Percentiles rank a stretch among this genome's conserved stretches.
Conservation (phyloP, 345 rosid species). For the Hibiscus mutabilis region DNA sequence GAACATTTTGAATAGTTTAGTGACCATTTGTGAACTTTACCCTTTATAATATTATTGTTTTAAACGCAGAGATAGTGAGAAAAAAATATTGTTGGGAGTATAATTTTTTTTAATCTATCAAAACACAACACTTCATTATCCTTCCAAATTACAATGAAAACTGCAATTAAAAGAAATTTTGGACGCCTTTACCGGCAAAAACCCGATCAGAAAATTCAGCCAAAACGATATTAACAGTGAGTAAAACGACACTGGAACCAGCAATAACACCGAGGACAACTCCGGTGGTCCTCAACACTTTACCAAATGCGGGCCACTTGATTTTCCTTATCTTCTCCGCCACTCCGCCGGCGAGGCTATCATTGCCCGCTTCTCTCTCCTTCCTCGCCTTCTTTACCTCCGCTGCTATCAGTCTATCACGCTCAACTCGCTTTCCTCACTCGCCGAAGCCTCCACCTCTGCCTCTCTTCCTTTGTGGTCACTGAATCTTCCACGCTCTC, state of each 20-base stretch:
- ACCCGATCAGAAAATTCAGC: conserved; percentile 84
- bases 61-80: too few species aligned
- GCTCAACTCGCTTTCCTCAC: conserved; percentile 30
- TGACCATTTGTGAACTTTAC: too few species aligned
- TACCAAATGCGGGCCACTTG: conserved; percentile 89
- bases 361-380: conserved; percentile 53
- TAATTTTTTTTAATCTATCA: too few species aligned
- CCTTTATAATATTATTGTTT: too few species aligned
- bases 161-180: conserved; percentile 42
- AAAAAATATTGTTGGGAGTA: too few species aligned
- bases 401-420: conserved; percentile 53
- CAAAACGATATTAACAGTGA: conserved; percentile 77
- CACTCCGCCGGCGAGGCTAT: too few species aligned
- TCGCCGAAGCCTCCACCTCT: conserved; percentile 7
- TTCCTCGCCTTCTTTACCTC: conserved; percentile 71
- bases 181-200: conserved; percentile 77
- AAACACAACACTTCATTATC: too few species aligned
- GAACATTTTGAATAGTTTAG: too few species aligned
- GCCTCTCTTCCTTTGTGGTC: conserved; percentile 17
- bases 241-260: conserved; percentile 86
- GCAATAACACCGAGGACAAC: conserved; percentile 87
- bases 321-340: too few species aligned
- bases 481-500: conserved; percentile 37
- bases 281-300: conserved; percentile 77
- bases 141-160: too few species aligned